Percentiles rank a stretch among this genome's conserved stretches.
Conservation (phyloP, 2,329 filamentous ascomycete genomes). For the Zasmidium angulare region DNA sequence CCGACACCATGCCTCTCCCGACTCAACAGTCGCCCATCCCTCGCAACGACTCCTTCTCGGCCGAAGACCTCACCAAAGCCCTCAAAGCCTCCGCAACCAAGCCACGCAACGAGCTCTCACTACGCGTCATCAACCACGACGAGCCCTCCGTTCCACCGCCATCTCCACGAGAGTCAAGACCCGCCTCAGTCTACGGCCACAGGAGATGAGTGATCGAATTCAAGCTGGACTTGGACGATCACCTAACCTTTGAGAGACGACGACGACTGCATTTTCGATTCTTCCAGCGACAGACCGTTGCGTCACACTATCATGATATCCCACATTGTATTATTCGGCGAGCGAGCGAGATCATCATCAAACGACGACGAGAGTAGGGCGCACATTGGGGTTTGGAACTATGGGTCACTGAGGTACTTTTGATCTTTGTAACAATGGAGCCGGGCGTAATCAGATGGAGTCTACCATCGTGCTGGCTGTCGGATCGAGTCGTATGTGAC, state of each 20-base stretch:
- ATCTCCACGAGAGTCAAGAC: conserved; percentile 31
- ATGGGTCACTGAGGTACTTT: not conserved
- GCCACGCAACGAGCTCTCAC: conserved; percentile 32
- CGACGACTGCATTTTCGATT: not conserved
- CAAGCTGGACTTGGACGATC: conserved; percentile 20
- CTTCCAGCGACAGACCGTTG: not conserved
- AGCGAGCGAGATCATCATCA: conserved; percentile 1
- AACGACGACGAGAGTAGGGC: not conserved
- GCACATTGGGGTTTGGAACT: not conserved
- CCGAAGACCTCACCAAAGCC: conserved; percentile 35
- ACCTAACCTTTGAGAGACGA: too few species aligned
- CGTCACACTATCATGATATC: not conserved
- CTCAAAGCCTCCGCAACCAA: conserved; percentile 34
- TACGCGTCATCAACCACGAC: conserved; percentile 29
- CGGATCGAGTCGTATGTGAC: not conserved
- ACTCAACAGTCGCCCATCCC: conserved; percentile 24
- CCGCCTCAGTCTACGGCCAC: conserved; percentile 28
- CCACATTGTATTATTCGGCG: conserved; percentile 1
- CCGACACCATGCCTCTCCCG: conserved; percentile 35
- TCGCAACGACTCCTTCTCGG: conserved; percentile 38
- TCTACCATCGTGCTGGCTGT: not conserved
- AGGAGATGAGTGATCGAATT: conserved; percentile 15
- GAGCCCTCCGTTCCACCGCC: conserved; percentile 33
- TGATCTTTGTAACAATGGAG: not conserved
- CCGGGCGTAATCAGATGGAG: not conserved